Evolutionary conservation across 257 asterid genomes (phyloP), one percentile per base, ranked within the genome.

Genomic region (Ilex aquifolium): DNA sequence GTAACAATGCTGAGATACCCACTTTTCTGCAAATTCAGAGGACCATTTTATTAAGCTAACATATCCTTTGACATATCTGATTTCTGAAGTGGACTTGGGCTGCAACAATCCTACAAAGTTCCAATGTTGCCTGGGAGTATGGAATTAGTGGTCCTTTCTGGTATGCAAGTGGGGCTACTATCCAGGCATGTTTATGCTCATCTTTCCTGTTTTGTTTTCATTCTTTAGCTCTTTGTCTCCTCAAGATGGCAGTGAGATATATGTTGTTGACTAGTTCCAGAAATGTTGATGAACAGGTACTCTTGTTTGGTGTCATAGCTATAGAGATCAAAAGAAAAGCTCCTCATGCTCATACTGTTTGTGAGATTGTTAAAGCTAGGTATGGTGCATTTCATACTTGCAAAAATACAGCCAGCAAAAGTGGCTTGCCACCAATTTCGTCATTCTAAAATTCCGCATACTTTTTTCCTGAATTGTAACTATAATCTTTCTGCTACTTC

Each of bases 111-210:
- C 77, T 91, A 63, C 98, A 88, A 69, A 91, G 98, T 67, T 91
- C 98, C 7, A 91, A 91, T 13, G 96, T 91, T 5, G 96, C 96
- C 5, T 91, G 96, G 98, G 76, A 86, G 62, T 88, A 88, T 72
- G 98, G 98, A 64, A 77, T 91, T 61, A 91, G 98, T 57, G 96
- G 98, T n/a, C 98, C 98, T 50, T 91, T 91, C 74, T 91, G 98
- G 98, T 88, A 91, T 64, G 98, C 98, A 59, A 91, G 95, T 63
- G 96, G 98, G 0, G 95, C 98, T 70, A 88, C 98, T 40, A 88
- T 91, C 60, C 98, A 88, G 91, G 96, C 76, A 79, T 58, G 67
- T 65, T 63, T 36, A 36, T 51, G 12, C 30, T 7, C 55, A 13
- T 15, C 2, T 32, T 51, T 44, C 6, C 54, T 36, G 21, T 55